Evolutionary conservation across 2,329 filamentous ascomycete genomes (phyloP), one percentile per base, ranked within the genome.

Genomic region (Exophiala xenobiotica): DNA sequence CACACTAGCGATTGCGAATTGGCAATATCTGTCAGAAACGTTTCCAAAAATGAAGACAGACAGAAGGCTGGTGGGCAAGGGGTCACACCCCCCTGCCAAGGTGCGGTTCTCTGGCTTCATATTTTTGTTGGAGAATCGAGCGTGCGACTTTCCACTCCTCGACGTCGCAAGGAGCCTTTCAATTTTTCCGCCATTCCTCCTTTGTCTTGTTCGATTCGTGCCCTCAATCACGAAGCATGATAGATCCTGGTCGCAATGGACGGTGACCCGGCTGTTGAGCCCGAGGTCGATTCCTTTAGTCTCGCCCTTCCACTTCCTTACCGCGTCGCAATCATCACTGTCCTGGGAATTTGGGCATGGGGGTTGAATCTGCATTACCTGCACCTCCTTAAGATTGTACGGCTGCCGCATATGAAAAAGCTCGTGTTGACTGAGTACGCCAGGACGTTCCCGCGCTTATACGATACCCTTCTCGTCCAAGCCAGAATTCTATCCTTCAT

Each of bases 291-390:
- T 78, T 80, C 82, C 70, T 93, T 96, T 78, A 91, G 88, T 79
- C 77, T 88, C 67, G 78, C 87, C 58, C 85, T 97, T 60, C 93
- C 92, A 46, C 78, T 97, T 55, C 92, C 93, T 37, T 96, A 92
- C 70, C 86, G 92, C 61, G 83, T 96, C 53, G 89, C 90, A 54
- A 81, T 95, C 61, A 86, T 96, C 63, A 75, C 93, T 58, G 86
- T 95, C 46, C 75, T 95, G 58, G 92, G 90, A 62, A 85, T 95
- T 65, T 97, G 92, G 92, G 90, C 89, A 68, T 99, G 92, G 90
- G 90, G 86, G 60, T 71, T 87, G 62, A 97, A 96, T 74, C 82
- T 97, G 33, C 90, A 96, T 67, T 91, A 89, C 72, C 83, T 97
- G 54, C 79, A 86, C 64, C 72, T 82, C 52, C 77, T 84, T 64